phyloP scores from a whole-genome alignment of 1,139 yeast genomes.

The Saccharomyces hybrid region DNA sequence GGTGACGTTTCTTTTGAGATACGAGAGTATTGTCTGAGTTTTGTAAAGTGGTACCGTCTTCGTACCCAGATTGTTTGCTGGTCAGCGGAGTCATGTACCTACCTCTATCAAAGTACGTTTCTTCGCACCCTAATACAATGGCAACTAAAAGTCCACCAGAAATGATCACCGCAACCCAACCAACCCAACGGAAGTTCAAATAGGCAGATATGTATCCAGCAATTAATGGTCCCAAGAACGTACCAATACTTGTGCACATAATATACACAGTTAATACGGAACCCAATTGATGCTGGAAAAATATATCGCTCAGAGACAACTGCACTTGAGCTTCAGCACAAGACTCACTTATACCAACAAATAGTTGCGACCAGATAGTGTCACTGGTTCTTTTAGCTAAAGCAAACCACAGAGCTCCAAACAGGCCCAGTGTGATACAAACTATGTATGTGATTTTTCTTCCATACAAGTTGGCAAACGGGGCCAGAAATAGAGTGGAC shows the following conservation, averaged over 20 bases:
- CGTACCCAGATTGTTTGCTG: conserved; percentile 3
- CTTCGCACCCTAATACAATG: conserved; percentile 57
- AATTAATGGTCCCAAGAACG: conserved; percentile 72
- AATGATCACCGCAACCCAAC: conserved; percentile 71
- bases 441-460: conserved; percentile 61
- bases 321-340: conserved; percentile 89
- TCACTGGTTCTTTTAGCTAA: conserved; percentile 48
- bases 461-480: conserved; percentile 72
- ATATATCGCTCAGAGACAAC: conserved; percentile 65
- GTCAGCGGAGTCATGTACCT: conserved; percentile 33
- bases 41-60: neutral
- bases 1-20: neutral
- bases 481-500: conserved; percentile 63
- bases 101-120: conserved; percentile 66
- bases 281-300: conserved; percentile 74
- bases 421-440: conserved; percentile 54
- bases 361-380: conserved; percentile 75
- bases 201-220: conserved; percentile 63
- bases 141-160: conserved; percentile 53
- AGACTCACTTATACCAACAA: conserved; percentile 78
- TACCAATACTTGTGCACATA: conserved; percentile 72
- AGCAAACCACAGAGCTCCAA: conserved; percentile 75
- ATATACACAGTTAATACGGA: conserved; percentile 70
- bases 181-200: conserved; percentile 73
- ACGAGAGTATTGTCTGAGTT: neutral